Evolutionary conservation across 2,329 filamentous ascomycete species (phyloP).

Genomic region (Botrytis deweyae): DNA sequence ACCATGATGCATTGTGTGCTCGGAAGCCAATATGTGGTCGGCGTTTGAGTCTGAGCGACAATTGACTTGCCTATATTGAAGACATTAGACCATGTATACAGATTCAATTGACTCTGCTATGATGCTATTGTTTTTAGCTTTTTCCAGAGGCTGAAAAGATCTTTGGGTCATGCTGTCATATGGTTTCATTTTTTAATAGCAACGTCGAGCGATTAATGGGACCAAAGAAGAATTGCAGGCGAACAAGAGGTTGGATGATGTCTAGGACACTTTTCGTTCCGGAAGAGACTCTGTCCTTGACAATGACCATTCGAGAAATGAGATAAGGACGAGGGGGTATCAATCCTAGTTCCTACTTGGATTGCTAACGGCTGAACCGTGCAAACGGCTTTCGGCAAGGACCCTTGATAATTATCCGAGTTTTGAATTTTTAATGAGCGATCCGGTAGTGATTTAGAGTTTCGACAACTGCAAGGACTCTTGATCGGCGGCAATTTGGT

Average conservation of each 20-base stretch:
- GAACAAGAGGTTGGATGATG: background rate
- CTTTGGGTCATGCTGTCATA: background rate
- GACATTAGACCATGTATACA: background rate
- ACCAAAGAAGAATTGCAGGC: background rate
- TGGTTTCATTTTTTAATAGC: background rate
- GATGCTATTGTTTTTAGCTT: no score
- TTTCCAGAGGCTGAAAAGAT: background rate
- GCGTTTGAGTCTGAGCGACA: background rate
- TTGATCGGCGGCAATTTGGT: slow-evolving; percentile 11
- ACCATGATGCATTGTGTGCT: background rate
- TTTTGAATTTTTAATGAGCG: slow-evolving; percentile 16
- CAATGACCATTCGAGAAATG: slow-evolving; percentile 11
- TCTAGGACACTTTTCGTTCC: background rate
- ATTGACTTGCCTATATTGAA: background rate
- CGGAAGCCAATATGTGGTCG: background rate
- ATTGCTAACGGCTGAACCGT: slow-evolving; percentile 20
- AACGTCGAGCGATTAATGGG: background rate
- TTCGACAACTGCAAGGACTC: slow-evolving; percentile 10
- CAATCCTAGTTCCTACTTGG: background rate
- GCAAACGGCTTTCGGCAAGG: slow-evolving; percentile 18
- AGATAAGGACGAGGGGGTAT: background rate
- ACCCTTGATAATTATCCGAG: slow-evolving; percentile 20
- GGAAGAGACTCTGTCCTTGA: background rate
- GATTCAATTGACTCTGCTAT: background rate
- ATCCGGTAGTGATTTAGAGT: slow-evolving; percentile 19